Percentiles rank a stretch among this genome's conserved stretches.
These are phyloP conservation scores for Panaeolus cyanescens DNA, from an alignment of 768 basidiomycete species.

Conservation along the genomic window DNA sequence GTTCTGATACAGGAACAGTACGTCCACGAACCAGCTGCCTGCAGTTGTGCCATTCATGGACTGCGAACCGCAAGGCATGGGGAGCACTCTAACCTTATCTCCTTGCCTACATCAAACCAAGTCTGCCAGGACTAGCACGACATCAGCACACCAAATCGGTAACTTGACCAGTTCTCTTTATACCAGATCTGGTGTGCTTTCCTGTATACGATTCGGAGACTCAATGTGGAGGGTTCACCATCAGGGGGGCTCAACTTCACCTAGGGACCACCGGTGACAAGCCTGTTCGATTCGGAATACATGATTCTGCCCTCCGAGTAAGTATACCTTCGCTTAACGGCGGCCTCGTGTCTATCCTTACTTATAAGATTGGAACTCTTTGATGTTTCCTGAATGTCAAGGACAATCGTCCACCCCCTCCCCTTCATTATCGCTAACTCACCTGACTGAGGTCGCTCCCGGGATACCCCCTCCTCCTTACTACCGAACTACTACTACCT, in stretches of 20 bases:
- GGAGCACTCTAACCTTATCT: conserved; percentile 25
- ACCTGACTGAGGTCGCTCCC: conserved; percentile 12
- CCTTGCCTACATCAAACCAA: conserved; percentile 14
- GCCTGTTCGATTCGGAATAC: conserved; percentile 32
- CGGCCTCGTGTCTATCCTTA: conserved; percentile 42
- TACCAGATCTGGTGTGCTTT: conserved; percentile 10
- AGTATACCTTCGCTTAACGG: conserved; percentile 34
- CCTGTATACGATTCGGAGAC: conserved; percentile 18
- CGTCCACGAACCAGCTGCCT: background rate
- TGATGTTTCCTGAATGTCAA: conserved; percentile 34
- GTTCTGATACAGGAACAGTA: background rate
- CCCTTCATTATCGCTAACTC: conserved; percentile 19
- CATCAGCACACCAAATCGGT: conserved; percentile 19
- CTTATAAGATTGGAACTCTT: conserved; percentile 36
- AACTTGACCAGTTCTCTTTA: conserved; percentile 16
- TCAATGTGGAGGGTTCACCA: conserved; percentile 19
- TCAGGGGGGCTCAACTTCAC: conserved; percentile 15
- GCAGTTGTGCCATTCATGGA: background rate
- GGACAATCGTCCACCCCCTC: conserved; percentile 36
- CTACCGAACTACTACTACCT: conserved; percentile 11
- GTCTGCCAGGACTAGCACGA: conserved; percentile 14
- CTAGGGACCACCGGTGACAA: conserved; percentile 31
- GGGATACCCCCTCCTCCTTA: conserved; percentile 13
- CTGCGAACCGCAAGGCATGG: conserved; percentile 1
- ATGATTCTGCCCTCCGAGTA: conserved; percentile 31